Percentiles rank a stretch among this genome's conserved stretches.
These are phyloP conservation scores for Batrachochytrium dendrobatidis DNA, from an alignment of 371 early-diverging fungal species.

Conservation along the genomic window DNA sequence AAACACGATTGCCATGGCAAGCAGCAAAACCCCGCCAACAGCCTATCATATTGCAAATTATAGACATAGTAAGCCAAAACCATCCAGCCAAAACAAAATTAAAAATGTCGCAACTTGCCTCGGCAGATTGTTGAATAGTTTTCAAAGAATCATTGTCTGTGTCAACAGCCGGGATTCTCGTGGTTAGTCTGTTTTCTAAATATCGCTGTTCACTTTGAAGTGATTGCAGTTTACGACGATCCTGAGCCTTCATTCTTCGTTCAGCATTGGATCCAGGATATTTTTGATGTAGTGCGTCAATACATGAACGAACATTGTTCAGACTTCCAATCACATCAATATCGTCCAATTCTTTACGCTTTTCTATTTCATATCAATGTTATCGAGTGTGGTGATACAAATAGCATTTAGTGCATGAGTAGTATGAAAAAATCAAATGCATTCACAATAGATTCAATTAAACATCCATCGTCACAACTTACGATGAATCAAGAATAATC, in stretches of 20 bases:
- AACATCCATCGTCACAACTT: no score
- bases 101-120: no score
- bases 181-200: neutral
- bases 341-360: neutral
- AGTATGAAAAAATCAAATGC: no score
- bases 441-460: neutral
- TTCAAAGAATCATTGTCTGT: no score
- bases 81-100: no score
- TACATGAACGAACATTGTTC: neutral
- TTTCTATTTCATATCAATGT: no score
- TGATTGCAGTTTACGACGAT: neutral
- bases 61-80: no score
- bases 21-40: neutral
- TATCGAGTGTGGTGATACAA: no score
- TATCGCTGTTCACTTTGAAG: neutral
- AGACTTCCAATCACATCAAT: slow-evolving; percentile 1
- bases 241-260: neutral
- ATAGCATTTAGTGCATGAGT: no score
- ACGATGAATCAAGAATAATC: neutral
- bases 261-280: neutral
- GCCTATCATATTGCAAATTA: no score
- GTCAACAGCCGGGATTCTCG: neutral
- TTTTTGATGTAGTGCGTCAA: neutral
- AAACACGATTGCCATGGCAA: neutral
- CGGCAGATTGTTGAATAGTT: no score